A percentile compares a stretch with the other conserved stretches of the same genome.
These are phyloP conservation scores for Cutaneotrichosporon sp. DNA, from an alignment of 1,284 basidiomycete species.

Conservation along the genomic window DNA sequence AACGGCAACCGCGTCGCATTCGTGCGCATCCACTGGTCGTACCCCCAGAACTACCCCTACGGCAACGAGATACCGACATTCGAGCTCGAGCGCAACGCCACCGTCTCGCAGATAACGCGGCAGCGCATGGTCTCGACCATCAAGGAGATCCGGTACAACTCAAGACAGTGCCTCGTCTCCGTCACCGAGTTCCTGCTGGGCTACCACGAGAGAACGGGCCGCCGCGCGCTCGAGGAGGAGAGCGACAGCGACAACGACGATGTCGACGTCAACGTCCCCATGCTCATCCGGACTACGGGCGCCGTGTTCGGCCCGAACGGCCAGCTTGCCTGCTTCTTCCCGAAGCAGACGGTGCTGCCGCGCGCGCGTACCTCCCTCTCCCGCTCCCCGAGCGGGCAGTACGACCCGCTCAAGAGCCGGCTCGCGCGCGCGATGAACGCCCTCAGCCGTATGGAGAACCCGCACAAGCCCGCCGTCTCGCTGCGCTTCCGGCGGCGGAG, in stretches of 20 bases:
- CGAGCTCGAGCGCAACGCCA: conserved; percentile 77
- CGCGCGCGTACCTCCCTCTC: conserved; percentile 39
- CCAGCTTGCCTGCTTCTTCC: conserved; percentile 81
- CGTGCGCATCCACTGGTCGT: conserved; percentile 86
- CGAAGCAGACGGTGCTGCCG: conserved; percentile 55
- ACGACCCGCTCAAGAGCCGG: conserved; percentile 30
- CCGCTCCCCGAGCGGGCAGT: conserved; percentile 38
- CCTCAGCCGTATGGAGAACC: conserved; percentile 44
- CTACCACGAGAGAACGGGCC: conserved; percentile 44
- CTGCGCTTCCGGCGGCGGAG: conserved; percentile 16
- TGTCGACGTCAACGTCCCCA: conserved; percentile 42
- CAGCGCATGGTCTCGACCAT: conserved; percentile 75
- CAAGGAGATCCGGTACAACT: conserved; percentile 66
- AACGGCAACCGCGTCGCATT: conserved; percentile 60
- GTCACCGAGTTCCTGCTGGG: conserved; percentile 79
- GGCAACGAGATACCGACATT: conserved; percentile 68
- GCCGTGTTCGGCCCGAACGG: conserved; percentile 79
- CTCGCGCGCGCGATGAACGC: conserved; percentile 47
- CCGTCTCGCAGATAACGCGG: conserved; percentile 73
- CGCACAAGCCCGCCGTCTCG: conserved; percentile 24
- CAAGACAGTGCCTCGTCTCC: conserved; percentile 75
- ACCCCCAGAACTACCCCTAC: conserved; percentile 80
- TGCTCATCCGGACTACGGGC: conserved; percentile 47
- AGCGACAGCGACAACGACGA: conserved; percentile 38
- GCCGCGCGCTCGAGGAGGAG: conserved; percentile 47